Evolutionary conservation across 768 basidiomycete species (phyloP).

Genomic region (Dentipellis sp.): DNA sequence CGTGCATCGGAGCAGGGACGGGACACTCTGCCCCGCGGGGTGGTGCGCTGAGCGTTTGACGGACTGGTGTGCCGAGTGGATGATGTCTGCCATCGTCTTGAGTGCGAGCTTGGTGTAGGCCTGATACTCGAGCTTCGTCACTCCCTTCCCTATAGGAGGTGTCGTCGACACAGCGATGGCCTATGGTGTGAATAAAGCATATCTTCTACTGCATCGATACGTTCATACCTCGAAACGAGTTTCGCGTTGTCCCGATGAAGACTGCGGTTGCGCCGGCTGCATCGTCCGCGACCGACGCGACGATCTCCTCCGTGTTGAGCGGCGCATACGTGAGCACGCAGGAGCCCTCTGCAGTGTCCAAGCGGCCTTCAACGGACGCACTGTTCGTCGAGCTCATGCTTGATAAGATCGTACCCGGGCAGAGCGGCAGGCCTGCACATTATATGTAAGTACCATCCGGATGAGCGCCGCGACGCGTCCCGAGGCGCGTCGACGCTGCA

Average conservation of each 20-base stretch:
- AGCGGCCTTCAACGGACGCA: constrained; percentile 32
- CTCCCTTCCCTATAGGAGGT: constrained; percentile 45
- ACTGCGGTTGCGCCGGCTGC: constrained; percentile 63
- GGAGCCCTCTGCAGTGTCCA: constrained; percentile 35
- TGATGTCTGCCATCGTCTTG: constrained; percentile 61
- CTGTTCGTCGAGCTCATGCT: constrained; percentile 5
- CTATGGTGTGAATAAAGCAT: background rate
- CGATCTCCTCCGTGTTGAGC: constrained; percentile 50
- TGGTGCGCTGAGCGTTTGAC: constrained; percentile 32
- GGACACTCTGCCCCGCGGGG: constrained; percentile 5
- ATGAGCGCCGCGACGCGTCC: too few relatives aligned
- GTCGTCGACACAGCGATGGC: background rate
- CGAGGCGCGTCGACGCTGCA: background rate
- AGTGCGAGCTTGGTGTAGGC: constrained; percentile 76
- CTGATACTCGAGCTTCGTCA: constrained; percentile 72
- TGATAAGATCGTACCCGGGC: too few relatives aligned
- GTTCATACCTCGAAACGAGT: constrained; percentile 67
- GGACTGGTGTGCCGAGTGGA: constrained; percentile 34
- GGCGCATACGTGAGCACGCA: constrained; percentile 50
- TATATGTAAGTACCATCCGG: too few relatives aligned
- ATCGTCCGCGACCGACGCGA: constrained; percentile 53
- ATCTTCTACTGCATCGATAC: background rate
- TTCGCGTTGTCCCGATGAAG: constrained; percentile 82
- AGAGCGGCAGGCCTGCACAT: too few relatives aligned
- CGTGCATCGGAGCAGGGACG: constrained; percentile 41